Base-by-base conservation (phyloP, 306 rosid genomes). In the Glycine tomentella region DNA sequence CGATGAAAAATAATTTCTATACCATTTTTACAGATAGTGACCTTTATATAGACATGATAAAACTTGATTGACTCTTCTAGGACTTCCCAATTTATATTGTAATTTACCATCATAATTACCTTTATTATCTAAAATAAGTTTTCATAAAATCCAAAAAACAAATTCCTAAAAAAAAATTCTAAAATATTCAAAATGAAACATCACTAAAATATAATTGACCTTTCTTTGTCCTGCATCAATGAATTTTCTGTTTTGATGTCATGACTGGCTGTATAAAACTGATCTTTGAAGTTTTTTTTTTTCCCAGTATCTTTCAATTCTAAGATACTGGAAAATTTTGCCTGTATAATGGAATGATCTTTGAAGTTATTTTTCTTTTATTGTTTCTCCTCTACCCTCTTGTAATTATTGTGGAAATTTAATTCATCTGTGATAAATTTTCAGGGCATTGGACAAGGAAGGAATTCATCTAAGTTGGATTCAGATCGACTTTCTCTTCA, bases 401-500 rank as follows among this genome's bases (percentile, higher is more conserved):
- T 11, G 46, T 34, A 49, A 65, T 61, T 49, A 75, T 50, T 64
- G 34, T 77, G 72, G 46, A 69, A 46, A 74, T 48, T 71, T 67
- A 59, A 31, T 77, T 11, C 72, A 68, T 75, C 72, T 70, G 76
- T 79, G 34, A 77, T 79, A 49, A 75, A 86, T 81, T 75, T 80
- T 74, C 87, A 94, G 98, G 93, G 89, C 62, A 76, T 86, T 77
- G 92, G 93, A 69, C 93, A 92, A 83, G 86, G 87, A 59, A 87
- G 92, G 82, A 88, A 65, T 64, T 82, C 71, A 70, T 71, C 91
- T 76, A 20, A 69, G 13, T 38, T 94, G 91, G 96, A 89, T 80
- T 89, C 95, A 15, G 96, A 94, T 69, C 88, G 92, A 86, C 94
- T 94, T 82, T 85, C 97, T 77, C 74, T 86, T 80, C 95, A 92